Conservation (phyloP, 1,284 basidiomycete species). For the Puccinia polysora region DNA sequence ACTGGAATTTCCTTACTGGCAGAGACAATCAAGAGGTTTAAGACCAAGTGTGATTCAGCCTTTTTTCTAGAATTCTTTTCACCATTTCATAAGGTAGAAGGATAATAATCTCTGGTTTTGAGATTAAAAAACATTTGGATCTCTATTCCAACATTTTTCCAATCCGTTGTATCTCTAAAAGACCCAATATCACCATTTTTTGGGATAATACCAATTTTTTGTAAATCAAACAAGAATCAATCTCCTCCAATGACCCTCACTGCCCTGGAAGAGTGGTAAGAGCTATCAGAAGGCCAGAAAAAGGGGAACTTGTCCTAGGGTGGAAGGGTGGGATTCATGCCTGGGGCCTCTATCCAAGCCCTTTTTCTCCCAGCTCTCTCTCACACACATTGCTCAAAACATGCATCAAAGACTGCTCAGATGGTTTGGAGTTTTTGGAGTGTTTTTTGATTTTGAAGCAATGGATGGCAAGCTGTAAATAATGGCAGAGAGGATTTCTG, state of each 20-base stretch:
- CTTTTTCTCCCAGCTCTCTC: too few species aligned
- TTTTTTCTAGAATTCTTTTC: constrained; percentile 97
- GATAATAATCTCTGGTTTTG: constrained; percentile 96
- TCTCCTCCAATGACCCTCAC: constrained; percentile 54
- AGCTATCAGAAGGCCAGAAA: too few species aligned
- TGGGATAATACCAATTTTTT: constrained; percentile 98
- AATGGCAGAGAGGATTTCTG: too few species aligned
- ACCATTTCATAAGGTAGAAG: constrained; percentile 86
- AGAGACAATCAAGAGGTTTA: constrained; percentile 77
- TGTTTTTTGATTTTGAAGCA: too few species aligned
- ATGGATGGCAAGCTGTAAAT: too few species aligned
- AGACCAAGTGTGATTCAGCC: constrained; percentile 84
- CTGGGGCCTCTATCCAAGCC: too few species aligned
- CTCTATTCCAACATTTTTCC: constrained; percentile 96
- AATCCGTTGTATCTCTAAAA: constrained; percentile 56
- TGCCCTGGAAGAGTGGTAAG: constrained; percentile 75
- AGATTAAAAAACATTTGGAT: constrained; percentile 87
- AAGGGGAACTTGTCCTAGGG: too few species aligned
- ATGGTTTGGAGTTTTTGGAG: too few species aligned
- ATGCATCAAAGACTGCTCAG: too few species aligned
- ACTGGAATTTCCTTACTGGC: constrained; percentile 83
- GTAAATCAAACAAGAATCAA: constrained; percentile 44
- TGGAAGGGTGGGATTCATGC: too few species aligned
- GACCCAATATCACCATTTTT: constrained; percentile 86
- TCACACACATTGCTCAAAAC: too few species aligned